Evolutionary conservation across 164 flowering plant genomes (phyloP).

Genomic region (Kalanchoe fedtschenkoi): DNA sequence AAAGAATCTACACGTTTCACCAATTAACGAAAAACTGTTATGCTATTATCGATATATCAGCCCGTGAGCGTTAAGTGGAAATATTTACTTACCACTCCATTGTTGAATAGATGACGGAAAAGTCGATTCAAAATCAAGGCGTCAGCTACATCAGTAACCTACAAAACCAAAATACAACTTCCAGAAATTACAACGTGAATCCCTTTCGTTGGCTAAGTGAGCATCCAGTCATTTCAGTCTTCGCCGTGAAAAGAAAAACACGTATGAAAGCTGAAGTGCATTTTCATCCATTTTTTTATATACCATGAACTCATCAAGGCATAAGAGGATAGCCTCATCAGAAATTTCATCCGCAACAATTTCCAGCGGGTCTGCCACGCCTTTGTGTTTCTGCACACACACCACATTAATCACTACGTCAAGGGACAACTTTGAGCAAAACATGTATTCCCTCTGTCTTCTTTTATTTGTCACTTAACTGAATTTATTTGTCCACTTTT

Average conservation of each 20-base stretch:
- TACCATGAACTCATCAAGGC: slow-evolving; percentile 99
- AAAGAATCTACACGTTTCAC: slow-evolving; percentile 60
- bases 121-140: slow-evolving; percentile 93
- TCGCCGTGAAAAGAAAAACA: background rate
- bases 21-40: slow-evolving; percentile 6
- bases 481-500: too few relatives aligned
- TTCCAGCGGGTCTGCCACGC: slow-evolving; percentile 93
- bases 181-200: background rate
- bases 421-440: background rate
- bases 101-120: slow-evolving; percentile 65
- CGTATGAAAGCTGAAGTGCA: background rate
- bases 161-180: slow-evolving; percentile 3
- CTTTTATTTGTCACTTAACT: too few relatives aligned
- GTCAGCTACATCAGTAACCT: slow-evolving; percentile 99
- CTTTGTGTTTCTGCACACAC: slow-evolving; percentile 68
- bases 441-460: too few relatives aligned
- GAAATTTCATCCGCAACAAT: slow-evolving; percentile 94
- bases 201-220: background rate
- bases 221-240: background rate
- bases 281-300: background rate
- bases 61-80: background rate
- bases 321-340: slow-evolving; percentile 78
- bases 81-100: slow-evolving; percentile 62
- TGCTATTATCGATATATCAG: background rate
- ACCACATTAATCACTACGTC: background rate